Evolutionary conservation across 1,284 basidiomycete genomes (phyloP).

Genomic region (Malassezia pachydermatis): DNA sequence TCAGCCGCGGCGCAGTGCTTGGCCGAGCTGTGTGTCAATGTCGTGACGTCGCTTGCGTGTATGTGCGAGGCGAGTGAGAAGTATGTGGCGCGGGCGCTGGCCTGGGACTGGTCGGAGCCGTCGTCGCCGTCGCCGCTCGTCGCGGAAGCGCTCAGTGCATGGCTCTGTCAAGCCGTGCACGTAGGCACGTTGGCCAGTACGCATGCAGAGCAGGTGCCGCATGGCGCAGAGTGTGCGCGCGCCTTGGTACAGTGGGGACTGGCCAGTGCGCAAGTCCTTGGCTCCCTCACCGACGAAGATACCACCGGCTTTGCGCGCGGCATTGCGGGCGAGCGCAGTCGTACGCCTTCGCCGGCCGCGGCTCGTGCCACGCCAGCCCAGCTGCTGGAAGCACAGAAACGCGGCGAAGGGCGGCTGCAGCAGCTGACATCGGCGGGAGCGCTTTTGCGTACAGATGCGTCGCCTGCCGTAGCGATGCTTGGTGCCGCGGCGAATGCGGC

Average conservation of each 20-base stretch:
- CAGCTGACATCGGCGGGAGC: slow-evolving; percentile 19
- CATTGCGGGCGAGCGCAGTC: not conserved
- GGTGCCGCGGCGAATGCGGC: slow-evolving; percentile 23
- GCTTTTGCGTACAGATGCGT: slow-evolving; percentile 13
- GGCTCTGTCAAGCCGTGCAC: slow-evolving; percentile 26
- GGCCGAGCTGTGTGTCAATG: slow-evolving; percentile 29
- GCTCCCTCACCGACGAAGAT: slow-evolving; percentile 27
- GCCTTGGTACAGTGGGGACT: slow-evolving; percentile 22
- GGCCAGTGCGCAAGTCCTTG: slow-evolving; percentile 27
- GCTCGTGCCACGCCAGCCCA: slow-evolving; percentile 17
- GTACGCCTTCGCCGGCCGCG: not conserved
- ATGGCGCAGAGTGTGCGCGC: not conserved
- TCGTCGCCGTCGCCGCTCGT: slow-evolving; percentile 3
- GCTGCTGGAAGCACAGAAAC: slow-evolving; percentile 13
- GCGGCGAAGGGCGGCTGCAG: slow-evolving; percentile 18
- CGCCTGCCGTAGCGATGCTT: slow-evolving; percentile 23
- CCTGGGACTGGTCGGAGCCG: slow-evolving; percentile 26
- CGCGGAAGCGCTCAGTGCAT: slow-evolving; percentile 23
- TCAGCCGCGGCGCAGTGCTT: slow-evolving; percentile 24
- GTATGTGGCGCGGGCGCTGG: slow-evolving; percentile 22
- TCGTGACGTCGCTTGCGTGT: slow-evolving; percentile 29
- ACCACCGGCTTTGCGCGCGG: not conserved
- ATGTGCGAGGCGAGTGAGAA: slow-evolving; percentile 31
- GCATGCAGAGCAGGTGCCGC: not conserved
- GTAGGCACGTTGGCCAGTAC: slow-evolving; percentile 23